Conservation (phyloP, 768 basidiomycete species). For the Piloderma croceum region DNA sequence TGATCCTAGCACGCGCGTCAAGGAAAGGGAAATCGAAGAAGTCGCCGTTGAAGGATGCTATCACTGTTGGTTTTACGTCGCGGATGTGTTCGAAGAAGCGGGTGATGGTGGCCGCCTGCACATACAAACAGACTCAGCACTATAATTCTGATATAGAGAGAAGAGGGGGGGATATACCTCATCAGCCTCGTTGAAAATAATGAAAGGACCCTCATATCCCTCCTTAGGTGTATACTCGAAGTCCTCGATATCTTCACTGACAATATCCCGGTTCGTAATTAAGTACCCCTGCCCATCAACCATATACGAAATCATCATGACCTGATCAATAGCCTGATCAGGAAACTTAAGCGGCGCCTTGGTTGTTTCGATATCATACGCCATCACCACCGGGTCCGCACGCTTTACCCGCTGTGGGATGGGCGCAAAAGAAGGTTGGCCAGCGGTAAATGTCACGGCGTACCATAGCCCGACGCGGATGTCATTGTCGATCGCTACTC, state of each 20-base stretch:
- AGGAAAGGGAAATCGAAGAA: conserved; percentile 99
- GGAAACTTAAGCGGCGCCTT: conserved; percentile 99
- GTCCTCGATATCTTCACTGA: conserved; percentile 95
- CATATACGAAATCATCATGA: conserved; percentile 99
- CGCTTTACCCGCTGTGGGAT: conserved; percentile 89
- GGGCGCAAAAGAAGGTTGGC: conserved; percentile 65
- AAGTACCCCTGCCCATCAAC: conserved; percentile 95
- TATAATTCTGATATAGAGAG: too few relatives aligned
- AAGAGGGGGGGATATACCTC: conserved; percentile 51
- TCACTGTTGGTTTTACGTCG: conserved; percentile 91
- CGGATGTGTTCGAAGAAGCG: conserved; percentile 94
- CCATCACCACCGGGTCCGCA: conserved; percentile 98
- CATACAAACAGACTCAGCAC: neutral
- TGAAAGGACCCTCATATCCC: conserved; percentile 95
- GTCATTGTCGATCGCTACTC: conserved; percentile 99
- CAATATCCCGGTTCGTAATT: conserved; percentile 96
- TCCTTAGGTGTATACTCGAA: conserved; percentile 99
- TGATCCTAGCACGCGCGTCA: conserved; percentile 72
- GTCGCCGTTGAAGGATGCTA: conserved; percentile 98
- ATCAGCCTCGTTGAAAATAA: conserved; percentile 88
- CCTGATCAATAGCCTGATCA: conserved; percentile 91
- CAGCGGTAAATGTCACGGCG: conserved; percentile 73
- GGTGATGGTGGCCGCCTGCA: conserved; percentile 69
- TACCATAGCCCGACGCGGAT: conserved; percentile 99
- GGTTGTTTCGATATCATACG: conserved; percentile 97